Conservation (phyloP, 2,329 filamentous ascomycete genomes). For the Aspergillus sp. region DNA sequence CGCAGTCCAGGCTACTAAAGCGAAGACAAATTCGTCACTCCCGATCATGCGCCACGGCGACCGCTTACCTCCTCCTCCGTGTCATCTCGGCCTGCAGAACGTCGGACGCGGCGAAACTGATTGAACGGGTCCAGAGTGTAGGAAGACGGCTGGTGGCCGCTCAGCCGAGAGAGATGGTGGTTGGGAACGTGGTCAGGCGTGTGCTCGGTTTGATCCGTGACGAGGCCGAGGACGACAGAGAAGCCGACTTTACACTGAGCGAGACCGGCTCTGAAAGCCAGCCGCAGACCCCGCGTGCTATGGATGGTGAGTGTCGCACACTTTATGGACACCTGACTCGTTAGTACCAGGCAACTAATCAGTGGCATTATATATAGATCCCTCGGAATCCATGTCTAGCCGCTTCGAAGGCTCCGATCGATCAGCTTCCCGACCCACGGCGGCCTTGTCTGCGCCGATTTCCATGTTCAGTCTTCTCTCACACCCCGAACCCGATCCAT, state of each 20-base stretch:
- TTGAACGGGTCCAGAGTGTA: conserved; percentile 75
- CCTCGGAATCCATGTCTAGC: conserved; percentile 26
- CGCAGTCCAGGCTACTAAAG: conserved; percentile 70
- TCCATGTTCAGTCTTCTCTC: conserved; percentile 89
- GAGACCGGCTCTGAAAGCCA: conserved; percentile 60
- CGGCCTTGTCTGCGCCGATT: conserved; percentile 60
- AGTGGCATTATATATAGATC: conserved; percentile 18
- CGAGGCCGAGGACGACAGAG: conserved; percentile 78
- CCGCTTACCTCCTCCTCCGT: conserved; percentile 81
- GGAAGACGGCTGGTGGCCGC: conserved; percentile 77
- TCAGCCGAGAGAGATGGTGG: conserved; percentile 85
- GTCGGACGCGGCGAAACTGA: conserved; percentile 72
- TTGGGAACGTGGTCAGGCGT: conserved; percentile 90
- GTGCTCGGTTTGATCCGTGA: conserved; percentile 89
- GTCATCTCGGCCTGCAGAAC: conserved; percentile 82
- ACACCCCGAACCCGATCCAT: conserved; percentile 53
- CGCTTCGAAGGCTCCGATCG: conserved; percentile 34
- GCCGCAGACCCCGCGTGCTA: conserved; percentile 41
- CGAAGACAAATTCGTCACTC: conserved; percentile 85
- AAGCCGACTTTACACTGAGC: conserved; percentile 59
- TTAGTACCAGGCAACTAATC: conserved; percentile 11
- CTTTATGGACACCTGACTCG: background rate
- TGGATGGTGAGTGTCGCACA: conserved; percentile 31
- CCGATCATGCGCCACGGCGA: conserved; percentile 85
- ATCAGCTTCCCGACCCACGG: conserved; percentile 54